Conservation (phyloP, 2,329 filamentous ascomycete genomes). For the Ophiostoma australiae region DNA sequence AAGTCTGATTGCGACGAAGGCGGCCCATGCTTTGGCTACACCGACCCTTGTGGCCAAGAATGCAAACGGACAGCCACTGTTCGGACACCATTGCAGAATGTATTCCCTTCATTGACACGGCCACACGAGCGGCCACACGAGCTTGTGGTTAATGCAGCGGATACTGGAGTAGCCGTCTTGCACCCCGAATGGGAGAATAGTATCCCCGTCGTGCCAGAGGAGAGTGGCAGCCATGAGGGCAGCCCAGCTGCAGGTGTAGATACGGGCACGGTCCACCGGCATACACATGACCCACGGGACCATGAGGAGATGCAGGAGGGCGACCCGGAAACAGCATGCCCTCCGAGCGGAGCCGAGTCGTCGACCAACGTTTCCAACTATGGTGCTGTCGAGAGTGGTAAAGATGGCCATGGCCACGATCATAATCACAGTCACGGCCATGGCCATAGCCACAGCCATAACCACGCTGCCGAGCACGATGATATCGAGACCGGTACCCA, state of each 20-base stretch:
- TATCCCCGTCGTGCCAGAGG: neutral
- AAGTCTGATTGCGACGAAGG: slow-evolving; percentile 58
- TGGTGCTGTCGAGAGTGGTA: neutral
- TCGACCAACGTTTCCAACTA: slow-evolving; percentile 10
- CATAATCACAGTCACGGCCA: neutral
- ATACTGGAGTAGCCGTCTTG: neutral
- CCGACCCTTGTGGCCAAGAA: slow-evolving; percentile 61
- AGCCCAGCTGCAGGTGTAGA: neutral
- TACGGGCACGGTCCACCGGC: neutral
- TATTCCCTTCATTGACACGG: neutral
- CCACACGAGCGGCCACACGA: neutral
- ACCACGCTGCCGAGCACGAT: neutral
- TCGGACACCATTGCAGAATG: neutral
- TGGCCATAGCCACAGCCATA: neutral
- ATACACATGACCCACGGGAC: slow-evolving; percentile 13
- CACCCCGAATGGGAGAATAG: neutral
- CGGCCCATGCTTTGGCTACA: slow-evolving; percentile 59
- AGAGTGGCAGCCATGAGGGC: neutral
- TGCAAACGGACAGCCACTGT: slow-evolving; percentile 52
- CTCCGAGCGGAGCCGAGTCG: slow-evolving; percentile 14
- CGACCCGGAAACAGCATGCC: slow-evolving; percentile 19
- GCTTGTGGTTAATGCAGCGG: neutral
- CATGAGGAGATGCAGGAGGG: slow-evolving; percentile 34
- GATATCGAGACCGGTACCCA: neutral
- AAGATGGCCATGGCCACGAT: neutral